Base-by-base conservation (phyloP, 1,284 basidiomycete species). In the Malassezia sympodialis region DNA sequence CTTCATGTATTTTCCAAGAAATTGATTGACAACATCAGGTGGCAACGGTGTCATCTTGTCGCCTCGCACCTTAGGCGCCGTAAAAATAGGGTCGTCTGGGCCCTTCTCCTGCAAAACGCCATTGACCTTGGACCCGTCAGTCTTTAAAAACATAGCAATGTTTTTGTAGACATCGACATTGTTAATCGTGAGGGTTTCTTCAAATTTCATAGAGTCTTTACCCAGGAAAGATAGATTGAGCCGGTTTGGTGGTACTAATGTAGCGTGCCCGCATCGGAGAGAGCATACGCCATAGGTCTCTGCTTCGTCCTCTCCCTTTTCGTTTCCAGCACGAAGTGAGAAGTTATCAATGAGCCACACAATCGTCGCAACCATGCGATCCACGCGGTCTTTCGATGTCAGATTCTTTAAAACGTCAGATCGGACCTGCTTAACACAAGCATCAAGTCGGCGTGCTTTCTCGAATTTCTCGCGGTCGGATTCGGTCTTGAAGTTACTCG, bases 31-130 rank as follows among this genome's bases (percentile, higher is more conserved):
- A 31, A 62, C 60, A 46, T 60, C 58, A 12, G 63, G 61, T 45
- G 68, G 54, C 5, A 68, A 52, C 21, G 65, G 65, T 44, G 65
- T 60, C 61, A 65, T 61, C 8, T 40, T 51, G 34, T 42, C 51
- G 28, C 60, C 57, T 4, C 65, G 60, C 10, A 59, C 60, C 47
- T 65, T 56, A 21, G 66, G 64, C 1, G 66, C 66, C 21, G 64
- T 94, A 69, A 99, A 98, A 52, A 98, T 76, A 60, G 86, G 84
- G 72, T 98, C 93, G 14, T 84, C 83, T 56, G 88, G 85, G 50
- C 81, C 80, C 80, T 96, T 96, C 66, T 86, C 85, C 24, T 88
- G 83, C 70, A 90, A 90, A 75, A 84, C 84, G 43, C 71, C 71
- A 24, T 51, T 49, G 49, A 70, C 67, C 56, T 70, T 65, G 43